phyloP scores from a whole-genome alignment of 306 rosid species.

The Begonia peltatifolia region DNA sequence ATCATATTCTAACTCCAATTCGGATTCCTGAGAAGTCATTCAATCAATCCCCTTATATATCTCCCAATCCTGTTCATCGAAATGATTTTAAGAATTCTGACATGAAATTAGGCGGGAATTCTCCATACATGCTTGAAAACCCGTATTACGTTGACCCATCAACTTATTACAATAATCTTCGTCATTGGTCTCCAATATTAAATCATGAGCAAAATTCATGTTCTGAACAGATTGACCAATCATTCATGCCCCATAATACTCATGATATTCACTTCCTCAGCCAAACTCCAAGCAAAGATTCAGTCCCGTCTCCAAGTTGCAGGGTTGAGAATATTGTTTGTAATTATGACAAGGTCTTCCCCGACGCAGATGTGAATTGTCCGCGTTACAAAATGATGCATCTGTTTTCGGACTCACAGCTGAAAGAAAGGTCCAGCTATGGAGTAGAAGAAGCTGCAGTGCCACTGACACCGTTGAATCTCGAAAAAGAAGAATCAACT shows the following conservation, averaged over 20 bases:
- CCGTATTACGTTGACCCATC: constrained; percentile 35
- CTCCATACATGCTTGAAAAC: constrained; percentile 18
- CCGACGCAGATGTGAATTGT: constrained; percentile 26
- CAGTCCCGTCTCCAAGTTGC: constrained; percentile 19
- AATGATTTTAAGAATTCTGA: constrained; percentile 32
- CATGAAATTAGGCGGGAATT: constrained; percentile 17
- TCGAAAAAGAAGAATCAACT: constrained; percentile 20
- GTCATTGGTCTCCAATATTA: constrained; percentile 29
- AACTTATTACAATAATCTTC: constrained; percentile 22
- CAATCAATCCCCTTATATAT: constrained; percentile 30
- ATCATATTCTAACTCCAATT: constrained; percentile 33
- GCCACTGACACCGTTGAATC: constrained; percentile 11
- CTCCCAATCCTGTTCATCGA: constrained; percentile 25
- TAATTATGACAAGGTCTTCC: constrained; percentile 20
- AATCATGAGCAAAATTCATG: constrained; percentile 31
- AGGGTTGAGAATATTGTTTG: constrained; percentile 23
- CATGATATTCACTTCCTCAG: constrained; percentile 23
- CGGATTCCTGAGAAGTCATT: constrained; percentile 31
- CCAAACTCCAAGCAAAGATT: constrained; percentile 31
- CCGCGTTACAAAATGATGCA: constrained; percentile 31
- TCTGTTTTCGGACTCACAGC: constrained; percentile 35
- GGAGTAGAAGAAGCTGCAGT: constrained; percentile 11
- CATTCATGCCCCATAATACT: constrained; percentile 14
- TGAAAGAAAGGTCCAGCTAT: constrained; percentile 27
- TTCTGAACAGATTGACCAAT: constrained; percentile 20